A percentile compares a stretch with the other conserved stretches of the same genome.
Evolutionary conservation across 148 eudicot genomes (phyloP).

Genomic region (Hydrangea macrophylla): DNA sequence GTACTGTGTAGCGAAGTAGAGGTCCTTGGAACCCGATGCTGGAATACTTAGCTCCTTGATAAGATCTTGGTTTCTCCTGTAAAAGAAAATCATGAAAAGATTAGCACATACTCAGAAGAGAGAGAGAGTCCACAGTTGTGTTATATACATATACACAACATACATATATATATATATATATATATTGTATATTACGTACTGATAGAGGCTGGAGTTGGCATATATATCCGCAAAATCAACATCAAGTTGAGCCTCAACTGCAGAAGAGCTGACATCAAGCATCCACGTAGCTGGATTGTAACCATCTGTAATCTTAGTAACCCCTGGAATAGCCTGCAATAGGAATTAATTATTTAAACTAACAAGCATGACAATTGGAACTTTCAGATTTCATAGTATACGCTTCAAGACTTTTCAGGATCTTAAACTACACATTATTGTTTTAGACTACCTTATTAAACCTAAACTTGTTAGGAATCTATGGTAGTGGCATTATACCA

Average conservation of each 20-base stretch:
- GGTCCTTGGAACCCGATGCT: slow-evolving; percentile 16
- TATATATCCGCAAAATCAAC: slow-evolving; percentile 19
- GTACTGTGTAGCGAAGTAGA: slow-evolving; percentile 15
- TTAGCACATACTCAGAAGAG: background rate
- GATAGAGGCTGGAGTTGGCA: slow-evolving; percentile 18
- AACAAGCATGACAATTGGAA: background rate
- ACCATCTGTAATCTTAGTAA: slow-evolving; percentile 20
- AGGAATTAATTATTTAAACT: background rate
- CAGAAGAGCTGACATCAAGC: slow-evolving; percentile 16
- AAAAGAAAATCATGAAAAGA: background rate
- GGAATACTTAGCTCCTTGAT: slow-evolving; percentile 19
- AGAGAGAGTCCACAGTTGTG: background rate
- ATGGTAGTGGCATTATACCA: background rate
- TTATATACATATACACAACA: background rate
- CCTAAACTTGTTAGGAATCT: background rate
- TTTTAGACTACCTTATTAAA: background rate
- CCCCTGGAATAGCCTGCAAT: slow-evolving; percentile 35
- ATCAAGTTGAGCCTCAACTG: slow-evolving; percentile 14
- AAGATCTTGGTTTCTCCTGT: slow-evolving; percentile 19
- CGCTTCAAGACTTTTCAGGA: background rate
- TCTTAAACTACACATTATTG: background rate
- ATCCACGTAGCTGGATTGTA: slow-evolving; percentile 25
- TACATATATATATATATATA: no score
- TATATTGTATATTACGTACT: background rate
- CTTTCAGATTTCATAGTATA: background rate